Conservation (phyloP, 78 protist species). For the slime mould (Dictyostelium discoideum) region DNA sequence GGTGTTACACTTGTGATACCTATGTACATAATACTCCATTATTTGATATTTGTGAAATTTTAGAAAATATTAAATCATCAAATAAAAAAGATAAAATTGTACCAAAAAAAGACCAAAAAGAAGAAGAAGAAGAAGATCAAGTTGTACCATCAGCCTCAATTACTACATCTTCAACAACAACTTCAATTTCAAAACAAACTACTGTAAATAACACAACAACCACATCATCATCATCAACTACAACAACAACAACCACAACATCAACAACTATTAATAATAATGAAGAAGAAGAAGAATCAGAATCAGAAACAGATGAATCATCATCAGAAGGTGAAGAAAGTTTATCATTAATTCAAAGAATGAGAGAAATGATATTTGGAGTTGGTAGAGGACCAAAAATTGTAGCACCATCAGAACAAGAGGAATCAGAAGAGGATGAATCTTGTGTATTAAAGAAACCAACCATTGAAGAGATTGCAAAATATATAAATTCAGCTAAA, state of each 20-base stretch:
- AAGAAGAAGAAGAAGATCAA: neutral
- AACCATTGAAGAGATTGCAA: constrained; percentile 48
- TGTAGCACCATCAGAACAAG: neutral
- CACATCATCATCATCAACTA: neutral
- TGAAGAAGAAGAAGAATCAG: neutral
- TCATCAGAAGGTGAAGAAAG: constrained; percentile 15
- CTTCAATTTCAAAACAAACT: neutral
- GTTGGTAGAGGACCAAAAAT: neutral
- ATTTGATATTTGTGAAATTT: neutral
- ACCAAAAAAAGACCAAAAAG: neutral
- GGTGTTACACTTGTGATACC: constrained; percentile 65
- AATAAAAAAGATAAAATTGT: neutral
- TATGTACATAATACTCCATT: constrained; percentile 22
- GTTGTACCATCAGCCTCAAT: neutral
- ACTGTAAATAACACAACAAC: neutral
- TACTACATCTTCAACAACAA: neutral
- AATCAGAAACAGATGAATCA: neutral
- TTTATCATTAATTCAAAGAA: constrained; percentile 10
- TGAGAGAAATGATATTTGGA: neutral
- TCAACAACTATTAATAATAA: neutral
- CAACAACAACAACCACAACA: neutral
- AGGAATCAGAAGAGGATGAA: neutral
- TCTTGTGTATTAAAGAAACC: neutral
- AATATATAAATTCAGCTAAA: constrained; percentile 23
- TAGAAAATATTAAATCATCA: neutral